Evolutionary conservation across 108 stramenopile genomes (phyloP).

Genomic region (Bacterosira constricta): DNA sequence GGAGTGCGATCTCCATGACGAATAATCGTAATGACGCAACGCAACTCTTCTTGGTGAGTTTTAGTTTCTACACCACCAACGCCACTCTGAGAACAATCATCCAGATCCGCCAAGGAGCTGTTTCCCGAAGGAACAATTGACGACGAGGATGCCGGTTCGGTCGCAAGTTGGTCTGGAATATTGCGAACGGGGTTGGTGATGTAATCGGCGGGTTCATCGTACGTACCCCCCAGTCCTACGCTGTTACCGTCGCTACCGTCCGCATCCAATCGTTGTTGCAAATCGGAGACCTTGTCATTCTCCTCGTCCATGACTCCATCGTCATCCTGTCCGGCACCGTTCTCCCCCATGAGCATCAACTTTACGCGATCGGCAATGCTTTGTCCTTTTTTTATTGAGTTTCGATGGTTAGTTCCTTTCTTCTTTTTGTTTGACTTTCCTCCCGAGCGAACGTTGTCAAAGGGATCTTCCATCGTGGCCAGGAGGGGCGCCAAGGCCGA

Average conservation of each 20-base stretch:
- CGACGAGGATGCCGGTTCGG: slow-evolving; percentile 64
- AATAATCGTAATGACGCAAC: slow-evolving; percentile 96
- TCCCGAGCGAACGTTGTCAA: slow-evolving; percentile 11
- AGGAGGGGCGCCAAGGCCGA: slow-evolving; percentile 84
- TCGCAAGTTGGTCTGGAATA: slow-evolving; percentile 64
- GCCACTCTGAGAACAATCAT: slow-evolving; percentile 40
- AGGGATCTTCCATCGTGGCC: slow-evolving; percentile 50
- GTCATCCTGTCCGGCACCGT: slow-evolving; percentile 15
- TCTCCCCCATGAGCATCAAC: slow-evolving; percentile 39
- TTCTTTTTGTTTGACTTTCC: slow-evolving; percentile 21
- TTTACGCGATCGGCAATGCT: slow-evolving; percentile 51
- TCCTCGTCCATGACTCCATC: slow-evolving; percentile 27
- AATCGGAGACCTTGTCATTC: slow-evolving; percentile 41
- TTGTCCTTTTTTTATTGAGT: no score
- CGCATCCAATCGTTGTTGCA: slow-evolving; percentile 5
- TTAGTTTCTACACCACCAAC: slow-evolving; percentile 16
- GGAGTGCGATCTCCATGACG: slow-evolving; percentile 98
- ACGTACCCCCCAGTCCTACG: no score
- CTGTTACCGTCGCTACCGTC: slow-evolving; percentile 1
- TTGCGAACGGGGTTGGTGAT: slow-evolving; percentile 66
- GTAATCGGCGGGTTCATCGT: slow-evolving; percentile 24
- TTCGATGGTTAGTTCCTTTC: slow-evolving; percentile 18
- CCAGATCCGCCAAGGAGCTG: slow-evolving; percentile 51
- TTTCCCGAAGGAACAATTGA: slow-evolving; percentile 34
- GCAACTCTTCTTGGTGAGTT: slow-evolving; percentile 85